A percentile compares a stretch with the other conserved stretches of the same genome.
These are phyloP conservation scores for Nepenthes mirabilis DNA, from an alignment of 148 eudicot species.

Conservation along the genomic window DNA sequence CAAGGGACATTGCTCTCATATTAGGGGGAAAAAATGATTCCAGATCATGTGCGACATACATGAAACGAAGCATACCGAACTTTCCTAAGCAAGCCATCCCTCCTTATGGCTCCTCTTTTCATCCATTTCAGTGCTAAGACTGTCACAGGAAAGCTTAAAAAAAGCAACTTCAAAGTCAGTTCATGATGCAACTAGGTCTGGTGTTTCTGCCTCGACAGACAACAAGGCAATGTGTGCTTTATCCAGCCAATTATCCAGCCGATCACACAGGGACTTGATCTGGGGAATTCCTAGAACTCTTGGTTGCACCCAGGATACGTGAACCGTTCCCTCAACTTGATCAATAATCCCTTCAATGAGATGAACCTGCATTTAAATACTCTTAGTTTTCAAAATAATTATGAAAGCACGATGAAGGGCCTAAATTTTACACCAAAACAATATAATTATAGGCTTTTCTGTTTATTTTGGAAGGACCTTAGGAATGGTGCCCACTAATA, in stretches of 20 bases:
- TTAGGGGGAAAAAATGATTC: no score
- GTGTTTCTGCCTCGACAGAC: constrained; percentile 93
- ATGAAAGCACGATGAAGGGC: background rate
- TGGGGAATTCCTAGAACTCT: constrained; percentile 76
- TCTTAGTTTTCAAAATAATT: background rate
- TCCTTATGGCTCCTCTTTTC: constrained; percentile 5
- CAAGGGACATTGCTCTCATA: no score
- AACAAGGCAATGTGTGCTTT: constrained; percentile 77
- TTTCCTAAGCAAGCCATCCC: background rate
- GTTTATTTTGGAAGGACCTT: no score
- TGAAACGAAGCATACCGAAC: no score
- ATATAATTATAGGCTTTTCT: background rate
- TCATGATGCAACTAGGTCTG: constrained; percentile 66
- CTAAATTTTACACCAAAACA: background rate
- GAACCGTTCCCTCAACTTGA: constrained; percentile 88
- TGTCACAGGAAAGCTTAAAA: constrained; percentile 7
- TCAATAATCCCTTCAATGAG: constrained; percentile 90
- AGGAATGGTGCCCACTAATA: no score
- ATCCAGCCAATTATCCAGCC: constrained; percentile 69
- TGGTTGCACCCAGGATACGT: constrained; percentile 96
- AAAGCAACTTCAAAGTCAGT: background rate
- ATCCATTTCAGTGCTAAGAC: constrained; percentile 3
- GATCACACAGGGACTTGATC: constrained; percentile 65
- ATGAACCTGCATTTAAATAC: constrained; percentile 57
- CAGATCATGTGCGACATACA: no score